Base-by-base conservation (phyloP, 2,329 filamentous ascomycete genomes). In the Penicillium sp. region DNA sequence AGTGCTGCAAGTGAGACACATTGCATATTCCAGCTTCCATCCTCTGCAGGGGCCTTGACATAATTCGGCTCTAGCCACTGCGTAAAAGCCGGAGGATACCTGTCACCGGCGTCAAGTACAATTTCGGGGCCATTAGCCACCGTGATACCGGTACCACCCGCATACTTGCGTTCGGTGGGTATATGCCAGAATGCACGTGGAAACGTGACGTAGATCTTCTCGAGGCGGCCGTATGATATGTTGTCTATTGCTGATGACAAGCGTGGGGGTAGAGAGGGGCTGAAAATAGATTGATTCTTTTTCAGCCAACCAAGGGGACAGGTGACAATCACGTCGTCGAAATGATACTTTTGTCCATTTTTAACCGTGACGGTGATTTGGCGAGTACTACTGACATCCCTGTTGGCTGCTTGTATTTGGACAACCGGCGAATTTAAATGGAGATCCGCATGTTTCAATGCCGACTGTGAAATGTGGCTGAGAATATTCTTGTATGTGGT, bases 51-150 rank as follows among this genome's bases (percentile, higher is more conserved):
- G 51, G 81, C 74, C 0, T 76, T 60, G 0, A 86, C 81, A 68
- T 96, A 95, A 1, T 68, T 72, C 2, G 91, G 91, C 0, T 84
- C 75, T 35, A 91, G 81, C 82, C 90, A 95, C 66, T 91, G 86
- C 45, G 84, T 85, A 71, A 93, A 92, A 23, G 87, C 85, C 4
- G 86, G 80, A 76, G 47, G 74, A 74, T 33, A 74, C 11, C 59
- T 42, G 40, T 51, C 33, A 40, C 24, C 55, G 33, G 54, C 59
- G 18, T 21, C 51, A 12, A 47, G 23, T 11, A 30, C 40, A 35
- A 54, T 35, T 11, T 54, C n/a, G 35, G 56, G 46, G 1, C 56
- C 56, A 50, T 54, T 49, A 9, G 51, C 11, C 42, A 54, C 51
- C 16, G 38, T 54, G 28, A 58, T 58, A n/a, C 40, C 57, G 28